These are phyloP conservation scores for Calonectria pseudoturangicola DNA, from an alignment of 2,329 filamentous ascomycete species.

Conservation along the genomic window DNA sequence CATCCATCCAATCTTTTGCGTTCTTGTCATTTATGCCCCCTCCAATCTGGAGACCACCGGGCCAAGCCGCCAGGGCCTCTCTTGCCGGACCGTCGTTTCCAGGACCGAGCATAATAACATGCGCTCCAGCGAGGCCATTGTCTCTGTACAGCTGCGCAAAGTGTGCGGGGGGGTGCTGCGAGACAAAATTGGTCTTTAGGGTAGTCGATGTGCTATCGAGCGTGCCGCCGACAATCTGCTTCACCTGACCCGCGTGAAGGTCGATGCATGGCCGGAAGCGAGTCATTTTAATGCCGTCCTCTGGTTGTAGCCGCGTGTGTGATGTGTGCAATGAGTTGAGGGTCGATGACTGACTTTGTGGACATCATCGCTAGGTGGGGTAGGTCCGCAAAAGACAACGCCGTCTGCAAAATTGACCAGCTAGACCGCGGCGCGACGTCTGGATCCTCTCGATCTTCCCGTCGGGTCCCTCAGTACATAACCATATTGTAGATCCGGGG, in stretches of 20 bases:
- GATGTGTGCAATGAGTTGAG: slow-evolving; percentile 23
- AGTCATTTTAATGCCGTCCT: slow-evolving; percentile 78
- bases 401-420: slow-evolving; percentile 24
- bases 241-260: slow-evolving; percentile 96
- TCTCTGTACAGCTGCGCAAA: slow-evolving; percentile 89
- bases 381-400: slow-evolving; percentile 36
- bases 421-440: slow-evolving; percentile 2
- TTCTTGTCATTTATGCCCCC: slow-evolving; percentile 94
- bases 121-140: slow-evolving; percentile 83
- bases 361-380: slow-evolving; percentile 38
- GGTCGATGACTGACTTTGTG: slow-evolving; percentile 38
- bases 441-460: slow-evolving; percentile 24
- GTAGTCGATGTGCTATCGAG: slow-evolving; percentile 79
- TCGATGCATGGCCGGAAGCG: slow-evolving; percentile 97
- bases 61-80: slow-evolving; percentile 87
- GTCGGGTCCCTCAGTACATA: slow-evolving; percentile 13
- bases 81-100: slow-evolving; percentile 88
- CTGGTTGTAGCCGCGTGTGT: slow-evolving; percentile 25
- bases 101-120: slow-evolving; percentile 97
- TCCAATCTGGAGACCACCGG: slow-evolving; percentile 87
- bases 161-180: slow-evolving; percentile 85
- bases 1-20: slow-evolving; percentile 88
- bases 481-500: slow-evolving; percentile 20
- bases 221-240: slow-evolving; percentile 98
- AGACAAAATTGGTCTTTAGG: slow-evolving; percentile 95